Conservation (phyloP, 2,329 filamentous ascomycete genomes). For the Mycosphaerella sp. region DNA sequence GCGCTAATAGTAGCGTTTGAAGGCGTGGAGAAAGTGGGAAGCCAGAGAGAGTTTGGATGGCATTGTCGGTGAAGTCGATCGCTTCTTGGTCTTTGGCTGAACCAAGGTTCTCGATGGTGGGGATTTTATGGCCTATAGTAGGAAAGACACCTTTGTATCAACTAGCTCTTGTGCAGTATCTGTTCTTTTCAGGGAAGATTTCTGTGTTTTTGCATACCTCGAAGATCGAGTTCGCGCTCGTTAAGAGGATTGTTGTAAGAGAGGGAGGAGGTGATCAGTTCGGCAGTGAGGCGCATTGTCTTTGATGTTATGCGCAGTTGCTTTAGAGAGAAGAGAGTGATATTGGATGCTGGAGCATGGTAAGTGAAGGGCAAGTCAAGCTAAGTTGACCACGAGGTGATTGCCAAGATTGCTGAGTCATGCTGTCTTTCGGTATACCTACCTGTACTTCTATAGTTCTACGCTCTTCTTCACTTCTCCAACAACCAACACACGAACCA, state of each 20-base stretch:
- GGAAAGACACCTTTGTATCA: conserved; percentile 35
- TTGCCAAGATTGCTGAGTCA: too few species aligned
- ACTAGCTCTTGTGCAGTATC: conserved; percentile 56
- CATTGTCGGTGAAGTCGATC: conserved; percentile 98
- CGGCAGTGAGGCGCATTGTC: conserved; percentile 87
- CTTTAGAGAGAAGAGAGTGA: neutral
- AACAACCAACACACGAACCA: neutral
- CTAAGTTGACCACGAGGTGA: too few species aligned
- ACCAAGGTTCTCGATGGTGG: conserved; percentile 94
- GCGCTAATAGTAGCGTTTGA: conserved; percentile 77
- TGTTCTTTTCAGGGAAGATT: conserved; percentile 71
- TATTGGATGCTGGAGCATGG: neutral
- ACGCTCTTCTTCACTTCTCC: neutral
- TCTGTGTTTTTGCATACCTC: conserved; percentile 67
- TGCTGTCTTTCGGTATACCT: too few species aligned
- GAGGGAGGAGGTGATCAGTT: conserved; percentile 88
- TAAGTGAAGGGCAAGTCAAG: too few species aligned
- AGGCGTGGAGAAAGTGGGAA: conserved; percentile 88
- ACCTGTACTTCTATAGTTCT: neutral
- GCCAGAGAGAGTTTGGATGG: conserved; percentile 82
- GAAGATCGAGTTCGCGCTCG: conserved; percentile 96
- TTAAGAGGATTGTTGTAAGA: conserved; percentile 98
- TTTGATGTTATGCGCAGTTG: conserved; percentile 1
- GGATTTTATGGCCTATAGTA: conserved; percentile 88
- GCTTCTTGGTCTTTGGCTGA: conserved; percentile 90